Percentiles rank a stretch among this genome's conserved stretches.
Conservation (phyloP, 2,329 filamentous ascomycete genomes). For the Beauveria scarabaeidicola region DNA sequence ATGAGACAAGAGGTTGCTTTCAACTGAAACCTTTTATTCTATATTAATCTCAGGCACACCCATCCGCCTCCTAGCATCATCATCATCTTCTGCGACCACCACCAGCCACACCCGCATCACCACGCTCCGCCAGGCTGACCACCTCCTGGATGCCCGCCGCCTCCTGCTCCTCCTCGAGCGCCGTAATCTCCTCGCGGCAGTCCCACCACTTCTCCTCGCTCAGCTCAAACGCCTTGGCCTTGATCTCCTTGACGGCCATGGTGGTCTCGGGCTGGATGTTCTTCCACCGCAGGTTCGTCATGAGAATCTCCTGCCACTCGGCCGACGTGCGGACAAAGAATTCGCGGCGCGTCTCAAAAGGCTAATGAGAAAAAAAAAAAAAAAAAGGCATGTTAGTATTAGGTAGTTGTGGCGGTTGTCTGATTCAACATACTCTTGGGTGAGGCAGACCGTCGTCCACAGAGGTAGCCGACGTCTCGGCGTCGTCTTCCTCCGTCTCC, state of each 20-base stretch:
- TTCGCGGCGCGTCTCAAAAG: constrained; percentile 83
- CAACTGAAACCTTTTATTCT: too few relatives aligned
- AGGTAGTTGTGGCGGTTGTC: too few relatives aligned
- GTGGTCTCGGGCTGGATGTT: constrained; percentile 57
- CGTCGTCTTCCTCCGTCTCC: constrained; percentile 35
- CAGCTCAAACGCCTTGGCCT: constrained; percentile 79
- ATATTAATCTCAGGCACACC: not conserved
- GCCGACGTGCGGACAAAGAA: constrained; percentile 84
- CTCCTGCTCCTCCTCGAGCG: constrained; percentile 91
- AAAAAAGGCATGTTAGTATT: not conserved
- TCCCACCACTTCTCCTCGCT: constrained; percentile 99
- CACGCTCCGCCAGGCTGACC: constrained; percentile 72
- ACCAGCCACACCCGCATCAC: constrained; percentile 37
- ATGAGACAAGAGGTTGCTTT: too few relatives aligned
- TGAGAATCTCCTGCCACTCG: constrained; percentile 82
- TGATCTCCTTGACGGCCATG: constrained; percentile 79
- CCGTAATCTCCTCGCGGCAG: constrained; percentile 84
- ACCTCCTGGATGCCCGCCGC: constrained; percentile 92
- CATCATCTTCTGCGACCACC: constrained; percentile 25
- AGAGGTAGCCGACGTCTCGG: constrained; percentile 39
- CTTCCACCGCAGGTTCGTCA: constrained; percentile 65
- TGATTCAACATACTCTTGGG: constrained; percentile 37
- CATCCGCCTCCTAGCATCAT: not conserved
- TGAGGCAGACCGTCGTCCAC: constrained; percentile 71
- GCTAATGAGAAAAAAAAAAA: constrained; percentile 37